phyloP scores from a whole-genome alignment of 2,329 filamentous ascomycete species.

The Dactylonectria estremocensis region DNA sequence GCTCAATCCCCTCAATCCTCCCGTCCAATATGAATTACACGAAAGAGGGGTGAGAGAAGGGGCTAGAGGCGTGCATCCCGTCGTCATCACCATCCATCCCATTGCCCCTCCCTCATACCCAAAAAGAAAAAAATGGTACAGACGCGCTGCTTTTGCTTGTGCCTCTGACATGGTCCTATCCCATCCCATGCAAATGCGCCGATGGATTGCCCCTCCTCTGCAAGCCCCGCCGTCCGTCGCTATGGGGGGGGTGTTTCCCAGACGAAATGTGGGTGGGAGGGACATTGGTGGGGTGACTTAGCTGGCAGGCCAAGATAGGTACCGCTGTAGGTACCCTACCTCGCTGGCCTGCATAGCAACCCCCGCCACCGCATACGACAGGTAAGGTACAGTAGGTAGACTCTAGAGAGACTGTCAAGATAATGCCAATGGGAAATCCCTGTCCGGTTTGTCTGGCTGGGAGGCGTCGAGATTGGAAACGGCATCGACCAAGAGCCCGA shows the following conservation, averaged over 20 bases:
- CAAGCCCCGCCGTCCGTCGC: conserved; percentile 11
- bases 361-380: conserved; percentile 15
- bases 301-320: conserved; percentile 2
- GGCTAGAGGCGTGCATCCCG: background rate
- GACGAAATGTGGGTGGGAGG: conserved; percentile 16
- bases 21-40: too few relatives aligned
- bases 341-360: too few relatives aligned
- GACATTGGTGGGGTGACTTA: conserved; percentile 26
- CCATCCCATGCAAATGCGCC: conserved; percentile 18
- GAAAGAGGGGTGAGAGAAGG: background rate
- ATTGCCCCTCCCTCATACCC: background rate
- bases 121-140: background rate
- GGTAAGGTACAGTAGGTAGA: conserved; percentile 10
- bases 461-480: background rate
- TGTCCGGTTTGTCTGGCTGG: background rate
- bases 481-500: background rate
- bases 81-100: background rate
- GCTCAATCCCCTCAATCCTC: background rate
- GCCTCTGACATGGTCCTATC: conserved; percentile 13
- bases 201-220: conserved; percentile 32
- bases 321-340: conserved; percentile 9
- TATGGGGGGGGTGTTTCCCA: background rate
- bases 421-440: conserved; percentile 4
- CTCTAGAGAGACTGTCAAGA: too few relatives aligned
- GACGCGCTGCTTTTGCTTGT: background rate